Percentiles rank a stretch among this genome's conserved stretches.
These are phyloP conservation scores for Scutellaria galericulata DNA, from an alignment of 257 asterid species.

Conservation along the genomic window DNA sequence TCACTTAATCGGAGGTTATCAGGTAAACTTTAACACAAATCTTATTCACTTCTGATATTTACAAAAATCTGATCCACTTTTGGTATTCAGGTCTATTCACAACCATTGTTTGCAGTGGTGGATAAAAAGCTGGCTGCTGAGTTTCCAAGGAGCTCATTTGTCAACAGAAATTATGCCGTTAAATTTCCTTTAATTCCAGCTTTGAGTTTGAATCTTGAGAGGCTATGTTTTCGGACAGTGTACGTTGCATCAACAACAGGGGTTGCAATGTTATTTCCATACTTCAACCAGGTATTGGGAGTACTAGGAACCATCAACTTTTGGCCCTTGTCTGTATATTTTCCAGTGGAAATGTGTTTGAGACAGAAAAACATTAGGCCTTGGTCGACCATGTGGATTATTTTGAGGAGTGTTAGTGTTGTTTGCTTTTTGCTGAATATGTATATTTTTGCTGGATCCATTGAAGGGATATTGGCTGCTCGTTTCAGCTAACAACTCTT, in stretches of 20 bases:
- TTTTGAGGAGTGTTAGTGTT: slow-evolving; percentile 48
- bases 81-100: slow-evolving; percentile 54
- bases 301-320: slow-evolving; percentile 73
- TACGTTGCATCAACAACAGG: slow-evolving; percentile 73
- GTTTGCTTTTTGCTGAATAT: slow-evolving; percentile 55
- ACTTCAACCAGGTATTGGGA: slow-evolving; percentile 78
- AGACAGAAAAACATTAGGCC: slow-evolving; percentile 56
- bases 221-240: slow-evolving; percentile 59
- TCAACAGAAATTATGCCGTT: slow-evolving; percentile 38
- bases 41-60: neutral
- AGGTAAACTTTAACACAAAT: slow-evolving; percentile 41
- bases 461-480: slow-evolving; percentile 63
- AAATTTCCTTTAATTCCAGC: slow-evolving; percentile 44
- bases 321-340: slow-evolving; percentile 77
- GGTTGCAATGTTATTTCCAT: slow-evolving; percentile 69
- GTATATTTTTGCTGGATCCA: slow-evolving; percentile 72
- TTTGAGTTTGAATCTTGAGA: slow-evolving; percentile 51
- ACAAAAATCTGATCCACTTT: neutral
- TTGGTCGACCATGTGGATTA: slow-evolving; percentile 58
- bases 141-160: slow-evolving; percentile 50
- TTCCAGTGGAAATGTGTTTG: slow-evolving; percentile 84
- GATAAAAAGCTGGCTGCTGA: slow-evolving; percentile 56
- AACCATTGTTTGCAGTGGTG: slow-evolving; percentile 64
- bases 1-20: slow-evolving; percentile 78
- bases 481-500: slow-evolving; percentile 40